Base-by-base conservation (phyloP, 345 rosid genomes). In the Rhizophora apiculata region DNA sequence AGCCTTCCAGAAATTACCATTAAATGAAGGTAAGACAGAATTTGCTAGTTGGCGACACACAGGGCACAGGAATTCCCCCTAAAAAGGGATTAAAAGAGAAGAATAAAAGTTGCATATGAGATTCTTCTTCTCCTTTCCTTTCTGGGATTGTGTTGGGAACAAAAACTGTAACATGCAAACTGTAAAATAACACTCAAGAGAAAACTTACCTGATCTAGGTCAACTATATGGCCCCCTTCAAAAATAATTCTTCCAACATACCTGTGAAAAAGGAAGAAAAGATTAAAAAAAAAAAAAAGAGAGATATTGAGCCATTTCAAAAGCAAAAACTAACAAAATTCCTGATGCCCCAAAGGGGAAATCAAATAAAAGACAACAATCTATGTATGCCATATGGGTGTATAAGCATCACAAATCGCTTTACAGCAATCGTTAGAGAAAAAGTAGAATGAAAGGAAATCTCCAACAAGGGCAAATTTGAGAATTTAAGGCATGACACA, bases 1-100 rank as follows among this genome's bases (percentile, higher is more conserved):
- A 62, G 78, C 79, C 71, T 76, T 80, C 72, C 72, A 78, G 55
- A 80, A 75, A 79, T 80, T 76, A 64, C 73, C 87, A 52, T 87
- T 83, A 67, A 80, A 70, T 8, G 87, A 83, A 68, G 97, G 97
- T 82, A 95, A 75, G 68, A 85, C 78, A 31, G 96, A 88, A 82
- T 95, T 95, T 52, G 91, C 96, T 43, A 92, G 85, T 36, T 85
- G 86, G 54, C 99, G 98, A 70, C 99, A 95, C 63, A 86, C 92
- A 67, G 99, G 99, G 72, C 99, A 95, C 39, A 95, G 91, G 79
- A 95, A 90, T 82, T 95, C 99, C 64, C 93, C 97, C 99, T 94
- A 80, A 62, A 55, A 75, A 75, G 68, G 31, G 57, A 66, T 53
- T 46, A 53, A 30, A 66, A 65, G 6, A 24, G 56, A 67, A 65